Evolutionary conservation across 169 alveolate species (phyloP), one percentile per base, ranked within the genome.

Genomic region (Besnoitia besnoiti): DNA sequence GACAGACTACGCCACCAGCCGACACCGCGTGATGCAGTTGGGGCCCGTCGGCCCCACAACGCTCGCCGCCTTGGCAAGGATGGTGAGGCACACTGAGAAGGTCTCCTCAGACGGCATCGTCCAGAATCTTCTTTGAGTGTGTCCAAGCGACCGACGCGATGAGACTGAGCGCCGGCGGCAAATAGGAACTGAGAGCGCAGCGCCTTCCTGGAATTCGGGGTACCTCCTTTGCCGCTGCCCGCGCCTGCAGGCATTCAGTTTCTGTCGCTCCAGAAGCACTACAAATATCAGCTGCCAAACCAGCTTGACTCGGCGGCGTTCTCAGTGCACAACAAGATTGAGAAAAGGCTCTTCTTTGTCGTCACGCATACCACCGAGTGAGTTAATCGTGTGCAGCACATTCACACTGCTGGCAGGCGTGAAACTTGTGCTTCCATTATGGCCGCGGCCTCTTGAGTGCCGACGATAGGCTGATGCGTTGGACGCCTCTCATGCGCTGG

Each of bases 251-350:
- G 61, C 40, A 12, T 44, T 46, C 87, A 77, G 19, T 77, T 77
- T 46, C 59, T 77, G 35, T 77, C 87, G 55, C 87, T 77, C 24
- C 87, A 77, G n/a, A 77, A 77, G 87, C 87, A 77, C 59, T 77
- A 77, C 61, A 77, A 77, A 35, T 77, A 40, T 59, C 47, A 77
- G 87, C 87, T 77, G 87, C 87, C 87, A 8, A 46, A 77, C 40
- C 87, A 77, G 61, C 30, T 8, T n/a, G 87, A 77, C n/a, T 77
- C 87, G 19, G 87, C 87, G 35, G 87, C 87, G 61, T 77, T 77
- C 21, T 77, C 87, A 16, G 0, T 77, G 10, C 87, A 77, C 59
- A 77, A 77, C 62, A 77, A 27, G 59, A 42, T 40, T 24, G 87
- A 77, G 59, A 42, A 77, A 37, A 8, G 87, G 35, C 14, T 77